Evolutionary conservation across 805 yeast species (phyloP).

Genomic region (Candida argentea): DNA sequence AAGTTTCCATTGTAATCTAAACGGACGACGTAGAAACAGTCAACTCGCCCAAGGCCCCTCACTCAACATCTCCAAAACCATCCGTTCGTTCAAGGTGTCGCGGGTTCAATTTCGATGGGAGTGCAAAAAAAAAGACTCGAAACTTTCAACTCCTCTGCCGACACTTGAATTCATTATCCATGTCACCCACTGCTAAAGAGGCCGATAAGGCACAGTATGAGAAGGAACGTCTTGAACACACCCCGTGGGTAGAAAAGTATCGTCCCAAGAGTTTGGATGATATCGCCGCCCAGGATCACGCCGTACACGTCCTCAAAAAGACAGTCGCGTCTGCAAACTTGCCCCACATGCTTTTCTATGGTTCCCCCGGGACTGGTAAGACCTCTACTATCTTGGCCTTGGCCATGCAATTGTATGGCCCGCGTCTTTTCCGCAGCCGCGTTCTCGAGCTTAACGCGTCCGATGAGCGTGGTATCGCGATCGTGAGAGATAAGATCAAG

Average conservation of each 20-base stretch:
- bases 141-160: no score
- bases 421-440: slow-evolving; percentile 53
- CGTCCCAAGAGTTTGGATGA: slow-evolving; percentile 85
- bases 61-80: no score
- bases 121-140: no score
- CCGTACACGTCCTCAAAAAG: slow-evolving; percentile 71
- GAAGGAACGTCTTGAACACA: slow-evolving; percentile 37
- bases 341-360: slow-evolving; percentile 88
- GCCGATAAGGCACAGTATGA: slow-evolving; percentile 24
- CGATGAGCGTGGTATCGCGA: slow-evolving; percentile 84
- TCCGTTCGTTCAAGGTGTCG: no score
- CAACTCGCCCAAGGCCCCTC: no score
- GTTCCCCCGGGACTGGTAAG: slow-evolving; percentile 92
- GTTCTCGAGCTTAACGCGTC: slow-evolving; percentile 83
- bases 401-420: slow-evolving; percentile 71
- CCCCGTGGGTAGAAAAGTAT: slow-evolving; percentile 87
- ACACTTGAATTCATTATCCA: no score
- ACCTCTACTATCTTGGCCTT: slow-evolving; percentile 81
- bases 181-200: no score
- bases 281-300: slow-evolving; percentile 85
- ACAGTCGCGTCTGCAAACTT: slow-evolving; percentile 72
- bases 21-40: no score
- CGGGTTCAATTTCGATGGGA: no score
- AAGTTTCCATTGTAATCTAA: no score
- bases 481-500: slow-evolving; percentile 77